Base-by-base conservation (phyloP, 1,284 basidiomycete genomes). In the Ganoderma sp. region DNA sequence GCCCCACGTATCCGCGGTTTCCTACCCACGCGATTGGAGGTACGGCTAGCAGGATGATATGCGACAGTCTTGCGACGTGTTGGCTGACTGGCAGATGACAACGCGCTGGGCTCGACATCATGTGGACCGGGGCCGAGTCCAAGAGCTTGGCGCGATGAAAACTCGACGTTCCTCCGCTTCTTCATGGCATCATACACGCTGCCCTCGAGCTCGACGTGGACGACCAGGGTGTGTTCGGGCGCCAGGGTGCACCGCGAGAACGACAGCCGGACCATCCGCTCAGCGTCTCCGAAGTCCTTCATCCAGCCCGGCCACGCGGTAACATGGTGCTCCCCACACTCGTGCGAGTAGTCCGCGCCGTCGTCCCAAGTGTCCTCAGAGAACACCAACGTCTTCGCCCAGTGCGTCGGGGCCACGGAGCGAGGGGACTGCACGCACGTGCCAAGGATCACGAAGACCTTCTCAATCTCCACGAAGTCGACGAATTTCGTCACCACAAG, bases 221-320 rank as follows among this genome's bases (percentile, higher is more conserved):
- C 57, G 37, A 65, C 32, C 2, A 65, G 1, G 2, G 58, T 61
- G n/a, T 42, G 3, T 0, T 22, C 48, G 3, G 58, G 64, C 2
- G 48, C 28, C 22, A 56, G 6, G 14, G 15, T 28, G 60, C 65
- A 61, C 3, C 28, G 60, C 28, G 39, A 34, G 65, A 62, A 66
- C 10, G 65, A 62, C 39, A 66, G 60, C 1, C 52, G 15, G 7
- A 66, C 22, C 7, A 41, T 62, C 10, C 65, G 50, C 15, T 50
- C 62, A 3, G 15, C 37, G 7, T 63, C 52, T 6, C 61, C 42
- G 17, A 67, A 67, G 22, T 63, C 66, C 54, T 59, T 63, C 15
- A 6, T 28, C 61, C n/a, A 17, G 7, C 17, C 56, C 7, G 45
- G 61, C 66, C 66, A 67, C 19, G 8, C 34, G 10, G 43, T 28